Conservation (phyloP, 202 grass and related monocot species). For the Panicum hallii region DNA sequence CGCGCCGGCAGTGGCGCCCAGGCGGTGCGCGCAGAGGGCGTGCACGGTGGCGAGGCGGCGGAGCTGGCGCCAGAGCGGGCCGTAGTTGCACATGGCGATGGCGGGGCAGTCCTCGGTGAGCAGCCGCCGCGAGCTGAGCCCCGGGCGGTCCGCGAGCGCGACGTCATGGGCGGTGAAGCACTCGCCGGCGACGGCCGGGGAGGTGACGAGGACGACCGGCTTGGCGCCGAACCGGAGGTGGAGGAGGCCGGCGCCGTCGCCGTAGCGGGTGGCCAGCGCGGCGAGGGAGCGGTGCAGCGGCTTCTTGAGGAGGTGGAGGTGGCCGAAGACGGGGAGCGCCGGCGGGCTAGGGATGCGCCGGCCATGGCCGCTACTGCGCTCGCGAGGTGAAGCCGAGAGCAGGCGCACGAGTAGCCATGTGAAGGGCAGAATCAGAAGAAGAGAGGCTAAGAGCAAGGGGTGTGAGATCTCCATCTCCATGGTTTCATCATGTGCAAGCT, state of each 20-base stretch:
- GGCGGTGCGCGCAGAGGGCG: conserved; percentile 41
- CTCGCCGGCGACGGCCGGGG: conserved; percentile 49
- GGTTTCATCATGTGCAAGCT: background rate
- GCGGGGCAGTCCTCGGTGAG: conserved; percentile 43
- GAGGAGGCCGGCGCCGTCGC: conserved; percentile 38
- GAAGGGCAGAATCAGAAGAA: conserved; percentile 54
- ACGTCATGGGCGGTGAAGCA: conserved; percentile 73
- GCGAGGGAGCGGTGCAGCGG: conserved; percentile 62
- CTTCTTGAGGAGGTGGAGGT: conserved; percentile 68
- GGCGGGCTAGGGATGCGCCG: conserved; percentile 51
- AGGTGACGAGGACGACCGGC: conserved; percentile 56
- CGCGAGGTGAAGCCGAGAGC: background rate
- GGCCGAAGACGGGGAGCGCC: conserved; percentile 54
- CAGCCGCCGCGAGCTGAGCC: conserved; percentile 36
- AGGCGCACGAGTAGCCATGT: conserved; percentile 34
- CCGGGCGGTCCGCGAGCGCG: conserved; percentile 56
- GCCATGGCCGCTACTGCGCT: background rate
- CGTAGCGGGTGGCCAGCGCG: conserved; percentile 44
- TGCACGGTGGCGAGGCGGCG: conserved; percentile 57
- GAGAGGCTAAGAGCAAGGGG: conserved; percentile 33
- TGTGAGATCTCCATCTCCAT: conserved; percentile 19
- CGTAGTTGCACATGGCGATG: conserved; percentile 43
- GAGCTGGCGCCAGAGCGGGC: conserved; percentile 59
- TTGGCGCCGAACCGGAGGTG: conserved; percentile 59
- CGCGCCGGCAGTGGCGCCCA: conserved; percentile 17